A percentile compares a stretch with the other conserved stretches of the same genome.
phyloP scores from a whole-genome alignment of 2,329 filamentous ascomycete genomes.

The Xylariales sp. region DNA sequence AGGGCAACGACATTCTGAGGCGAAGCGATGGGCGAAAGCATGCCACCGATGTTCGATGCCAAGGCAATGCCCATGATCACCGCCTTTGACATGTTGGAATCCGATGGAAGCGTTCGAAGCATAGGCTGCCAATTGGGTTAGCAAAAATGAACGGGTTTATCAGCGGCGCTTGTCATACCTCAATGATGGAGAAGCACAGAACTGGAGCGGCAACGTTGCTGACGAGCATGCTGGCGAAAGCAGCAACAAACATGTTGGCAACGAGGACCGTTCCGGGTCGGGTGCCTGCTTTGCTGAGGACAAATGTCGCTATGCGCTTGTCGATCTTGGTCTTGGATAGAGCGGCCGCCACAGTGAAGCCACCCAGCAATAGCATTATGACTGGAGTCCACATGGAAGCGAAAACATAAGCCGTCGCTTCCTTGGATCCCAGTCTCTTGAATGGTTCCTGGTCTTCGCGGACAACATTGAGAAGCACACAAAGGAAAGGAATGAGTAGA shows the following conservation, averaged over 20 bases:
- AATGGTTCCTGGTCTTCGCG: slow-evolving; percentile 67
- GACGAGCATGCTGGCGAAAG: slow-evolving; percentile 98
- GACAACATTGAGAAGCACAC: slow-evolving; percentile 81
- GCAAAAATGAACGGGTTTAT: slow-evolving; percentile 5
- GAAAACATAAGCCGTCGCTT: slow-evolving; percentile 81
- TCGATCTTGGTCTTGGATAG: slow-evolving; percentile 97
- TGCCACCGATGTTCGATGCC: slow-evolving; percentile 92
- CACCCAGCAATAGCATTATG: slow-evolving; percentile 94
- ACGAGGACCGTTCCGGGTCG: slow-evolving; percentile 82
- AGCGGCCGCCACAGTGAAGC: slow-evolving; percentile 92
- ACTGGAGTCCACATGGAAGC: slow-evolving; percentile 98
- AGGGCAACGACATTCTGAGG: slow-evolving; percentile 97
- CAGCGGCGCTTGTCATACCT: slow-evolving; percentile 55
- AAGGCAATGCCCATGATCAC: slow-evolving; percentile 93
- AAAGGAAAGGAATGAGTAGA: slow-evolving; percentile 87
- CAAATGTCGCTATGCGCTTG: slow-evolving; percentile 93
- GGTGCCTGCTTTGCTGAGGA: slow-evolving; percentile 93
- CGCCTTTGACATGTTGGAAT: slow-evolving; percentile 91
- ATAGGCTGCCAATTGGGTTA: slow-evolving; percentile 60
- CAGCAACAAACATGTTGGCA: slow-evolving; percentile 98
- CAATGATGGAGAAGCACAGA: slow-evolving; percentile 95
- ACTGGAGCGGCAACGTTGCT: slow-evolving; percentile 97
- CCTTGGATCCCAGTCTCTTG: slow-evolving; percentile 69
- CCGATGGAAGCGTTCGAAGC: slow-evolving; percentile 83
- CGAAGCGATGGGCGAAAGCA: slow-evolving; percentile 93